Evolutionary conservation across 371 early-diverging fungal species (phyloP).

Genomic region (Actinomortierella ambigua): DNA sequence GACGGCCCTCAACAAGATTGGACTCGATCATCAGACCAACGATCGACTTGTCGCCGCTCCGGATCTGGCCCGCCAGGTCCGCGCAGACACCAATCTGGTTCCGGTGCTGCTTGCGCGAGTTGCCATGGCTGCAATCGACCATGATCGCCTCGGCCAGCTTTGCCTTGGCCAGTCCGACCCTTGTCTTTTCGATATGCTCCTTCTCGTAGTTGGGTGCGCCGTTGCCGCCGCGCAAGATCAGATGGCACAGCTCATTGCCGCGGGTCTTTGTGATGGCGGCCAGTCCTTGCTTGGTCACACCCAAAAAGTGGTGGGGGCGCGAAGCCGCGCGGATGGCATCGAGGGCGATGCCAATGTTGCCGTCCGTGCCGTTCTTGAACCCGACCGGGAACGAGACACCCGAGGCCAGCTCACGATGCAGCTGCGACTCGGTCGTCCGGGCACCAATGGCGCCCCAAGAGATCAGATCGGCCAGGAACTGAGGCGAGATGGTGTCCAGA

Average conservation of each 20-base stretch:
- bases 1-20: conserved; percentile 78
- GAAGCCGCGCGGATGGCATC: conserved; percentile 90
- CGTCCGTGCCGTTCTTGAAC: conserved; percentile 95
- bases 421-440: conserved; percentile 93
- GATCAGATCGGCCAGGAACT: conserved; percentile 70
- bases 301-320: conserved; percentile 90
- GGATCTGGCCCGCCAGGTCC: conserved; percentile 48
- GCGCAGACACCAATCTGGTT: conserved; percentile 72
- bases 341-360: conserved; percentile 82
- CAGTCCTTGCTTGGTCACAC: conserved; percentile 95
- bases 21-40: conserved; percentile 88
- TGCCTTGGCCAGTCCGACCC: conserved; percentile 61
- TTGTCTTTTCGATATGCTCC: conserved; percentile 59
- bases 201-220: conserved; percentile 85
- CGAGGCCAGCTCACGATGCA: conserved; percentile 88
- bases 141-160: conserved; percentile 66
- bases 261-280: conserved; percentile 90
- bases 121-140: conserved; percentile 90
- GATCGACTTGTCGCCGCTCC: conserved; percentile 52
- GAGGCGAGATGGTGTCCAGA: conserved; percentile 72
- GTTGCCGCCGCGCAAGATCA: conserved; percentile 83
- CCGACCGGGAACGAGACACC: conserved; percentile 91
- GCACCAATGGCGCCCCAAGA: conserved; percentile 92
- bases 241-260: conserved; percentile 69
- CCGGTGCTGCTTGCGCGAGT: conserved; percentile 75